Base-by-base conservation (phyloP, 1,284 basidiomycete genomes). In the Heterobasidion parviporum region DNA sequence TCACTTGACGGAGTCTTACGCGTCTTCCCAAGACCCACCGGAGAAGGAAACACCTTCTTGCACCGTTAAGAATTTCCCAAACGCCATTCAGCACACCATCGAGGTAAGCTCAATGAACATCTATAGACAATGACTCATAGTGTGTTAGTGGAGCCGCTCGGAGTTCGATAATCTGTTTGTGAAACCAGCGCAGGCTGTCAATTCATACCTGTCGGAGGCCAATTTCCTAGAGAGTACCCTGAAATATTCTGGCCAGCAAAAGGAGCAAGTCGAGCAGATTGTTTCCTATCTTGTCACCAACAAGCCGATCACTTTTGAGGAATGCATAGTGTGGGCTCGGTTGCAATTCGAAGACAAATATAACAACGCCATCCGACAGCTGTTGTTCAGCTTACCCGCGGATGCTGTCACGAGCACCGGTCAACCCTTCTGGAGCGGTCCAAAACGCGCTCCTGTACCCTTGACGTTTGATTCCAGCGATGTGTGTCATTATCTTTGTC, bases 51-150 rank as follows among this genome's bases (percentile, higher is more conserved):
- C 95, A 14, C 93, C 98, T 9, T 93, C 93, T 45, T 99, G 98
- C 74, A 99, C 97, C 8, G 91, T 99, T 67, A 99, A 98, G 77
- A 98, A 94, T 74, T 99, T 99, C 83, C 97, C 97, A 34, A 98
- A 99, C 70, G 88, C 90, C 38, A 99, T 99, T 64, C 89, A 94
- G 64, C 97, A 99, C 74, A 98, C 96, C n/a, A 99, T 99, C 62
- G 92, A 96, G 77, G 89, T 89, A 63, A 60, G 74, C 58, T 54
- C 41, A 12, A n/a, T 48, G 44, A 56, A 18, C 16, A 35, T 18
- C 14, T 34, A 32, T 32, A 10, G 14, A 45, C 5, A 36, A 58
- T 55, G 56, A 62, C n/a, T 60, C 56, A 9, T 41, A 20, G 32
- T 49, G 1, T 34, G 36, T 35, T 53, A 93, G 89, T 99, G 97